Evolutionary conservation across 1,284 basidiomycete species (phyloP).

Genomic region (Tremellales sp.): DNA sequence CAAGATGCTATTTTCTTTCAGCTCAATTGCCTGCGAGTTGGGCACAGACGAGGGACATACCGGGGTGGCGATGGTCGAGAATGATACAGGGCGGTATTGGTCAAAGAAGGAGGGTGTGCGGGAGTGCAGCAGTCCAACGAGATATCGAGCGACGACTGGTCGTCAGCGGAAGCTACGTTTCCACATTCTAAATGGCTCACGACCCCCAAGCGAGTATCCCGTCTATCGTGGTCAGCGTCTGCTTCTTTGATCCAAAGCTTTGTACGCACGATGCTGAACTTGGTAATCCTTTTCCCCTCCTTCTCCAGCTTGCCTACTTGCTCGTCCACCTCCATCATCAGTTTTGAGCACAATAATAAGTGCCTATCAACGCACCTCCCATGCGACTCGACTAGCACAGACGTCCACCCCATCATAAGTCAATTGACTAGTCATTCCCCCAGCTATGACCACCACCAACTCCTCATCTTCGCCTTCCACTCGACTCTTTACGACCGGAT

Average conservation of each 20-base stretch:
- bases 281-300: conserved; percentile 25
- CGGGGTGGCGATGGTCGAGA: conserved; percentile 43
- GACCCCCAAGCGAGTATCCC: conserved; percentile 45
- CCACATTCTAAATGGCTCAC: conserved; percentile 22
- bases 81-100: conserved; percentile 29
- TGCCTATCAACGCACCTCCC: conserved; percentile 27
- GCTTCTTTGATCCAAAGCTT: background rate
- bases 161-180: background rate
- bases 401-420: conserved; percentile 48
- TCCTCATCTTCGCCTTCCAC: conserved; percentile 13
- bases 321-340: conserved; percentile 30
- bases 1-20: conserved; percentile 27
- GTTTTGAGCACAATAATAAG: background rate
- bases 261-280: conserved; percentile 38
- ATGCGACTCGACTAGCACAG: conserved; percentile 43
- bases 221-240: conserved; percentile 17
- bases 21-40: background rate
- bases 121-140: conserved; percentile 40
- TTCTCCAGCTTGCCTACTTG: conserved; percentile 30
- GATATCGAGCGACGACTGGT: conserved; percentile 45
- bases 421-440: conserved; percentile 38
- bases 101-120: conserved; percentile 43
- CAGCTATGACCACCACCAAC: conserved; percentile 40
- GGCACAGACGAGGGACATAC: conserved; percentile 11
- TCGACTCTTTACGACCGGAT: conserved; percentile 14